phyloP scores from a whole-genome alignment of 352 stramenopile species.

The Albugo candida region DNA sequence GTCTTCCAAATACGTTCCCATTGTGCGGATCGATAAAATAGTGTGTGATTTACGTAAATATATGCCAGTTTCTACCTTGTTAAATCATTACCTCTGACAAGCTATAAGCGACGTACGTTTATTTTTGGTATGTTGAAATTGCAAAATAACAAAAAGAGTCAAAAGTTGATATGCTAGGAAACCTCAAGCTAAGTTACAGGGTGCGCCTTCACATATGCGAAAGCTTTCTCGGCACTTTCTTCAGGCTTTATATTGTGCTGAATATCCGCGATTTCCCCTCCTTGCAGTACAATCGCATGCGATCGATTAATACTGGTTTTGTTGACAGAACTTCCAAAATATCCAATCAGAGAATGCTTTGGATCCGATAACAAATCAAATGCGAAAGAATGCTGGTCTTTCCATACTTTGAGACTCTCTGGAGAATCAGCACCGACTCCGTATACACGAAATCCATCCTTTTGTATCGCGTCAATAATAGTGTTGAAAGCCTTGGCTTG shows the following conservation, averaged over 20 bases:
- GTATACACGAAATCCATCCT: slow-evolving; percentile 63
- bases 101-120: too few species aligned
- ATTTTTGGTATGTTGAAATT: too few species aligned
- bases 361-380: slow-evolving; percentile 71
- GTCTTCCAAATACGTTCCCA: slow-evolving; percentile 78
- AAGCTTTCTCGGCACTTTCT: slow-evolving; percentile 61
- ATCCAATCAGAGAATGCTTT: slow-evolving; percentile 47
- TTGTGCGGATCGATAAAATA: slow-evolving; percentile 4
- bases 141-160: too few species aligned
- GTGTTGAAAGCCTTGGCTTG: slow-evolving; percentile 75
- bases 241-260: slow-evolving; percentile 47
- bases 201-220: slow-evolving; percentile 30
- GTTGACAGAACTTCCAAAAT: slow-evolving; percentile 58
- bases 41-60: too few species aligned
- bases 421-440: slow-evolving; percentile 54
- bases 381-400: slow-evolving; percentile 54
- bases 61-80: too few species aligned
- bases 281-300: slow-evolving; percentile 67
- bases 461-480: slow-evolving; percentile 52
- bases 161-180: too few species aligned
- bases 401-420: slow-evolving; percentile 47
- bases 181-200: too few species aligned
- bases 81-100: too few species aligned
- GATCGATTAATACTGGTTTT: slow-evolving; percentile 49
- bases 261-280: slow-evolving; percentile 51